Percentiles rank a stretch among this genome's conserved stretches.
Conservation (phyloP, 2,329 filamentous ascomycete genomes). For the Diplodia seriata region DNA sequence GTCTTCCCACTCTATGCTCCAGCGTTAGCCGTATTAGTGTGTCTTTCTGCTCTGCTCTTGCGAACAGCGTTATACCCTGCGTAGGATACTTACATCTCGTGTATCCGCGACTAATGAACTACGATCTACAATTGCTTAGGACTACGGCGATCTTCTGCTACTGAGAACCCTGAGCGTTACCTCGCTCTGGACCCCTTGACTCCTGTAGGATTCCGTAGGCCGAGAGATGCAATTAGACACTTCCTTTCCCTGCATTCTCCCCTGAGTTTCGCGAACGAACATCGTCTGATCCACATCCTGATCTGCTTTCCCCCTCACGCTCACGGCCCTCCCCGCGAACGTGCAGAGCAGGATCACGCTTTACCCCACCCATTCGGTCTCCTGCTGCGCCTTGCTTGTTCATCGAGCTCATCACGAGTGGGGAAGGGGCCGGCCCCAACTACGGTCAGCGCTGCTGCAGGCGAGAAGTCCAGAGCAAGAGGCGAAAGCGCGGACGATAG, state of each 20-base stretch:
- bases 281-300: slow-evolving; percentile 1
- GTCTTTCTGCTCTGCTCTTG: background rate
- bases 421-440: background rate
- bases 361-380: background rate
- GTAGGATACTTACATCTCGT: background rate
- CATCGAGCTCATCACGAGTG: background rate
- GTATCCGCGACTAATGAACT: background rate
- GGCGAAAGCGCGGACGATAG: background rate
- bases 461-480: too few species aligned
- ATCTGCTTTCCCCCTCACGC: background rate
- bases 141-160: background rate
- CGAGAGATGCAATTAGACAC: slow-evolving; percentile 14
- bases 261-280: slow-evolving; percentile 1
- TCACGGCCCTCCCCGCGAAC: background rate
- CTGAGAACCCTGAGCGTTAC: background rate
- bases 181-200: background rate
- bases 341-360: background rate
- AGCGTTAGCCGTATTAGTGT: background rate
- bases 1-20: background rate
- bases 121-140: background rate
- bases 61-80: slow-evolving; percentile 10
- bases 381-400: background rate
- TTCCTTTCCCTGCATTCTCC: slow-evolving; percentile 2
- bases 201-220: slow-evolving; percentile 3
- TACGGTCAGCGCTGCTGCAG: background rate